Conservation (phyloP, 305 asterid species). For the Plantago coronopus region DNA sequence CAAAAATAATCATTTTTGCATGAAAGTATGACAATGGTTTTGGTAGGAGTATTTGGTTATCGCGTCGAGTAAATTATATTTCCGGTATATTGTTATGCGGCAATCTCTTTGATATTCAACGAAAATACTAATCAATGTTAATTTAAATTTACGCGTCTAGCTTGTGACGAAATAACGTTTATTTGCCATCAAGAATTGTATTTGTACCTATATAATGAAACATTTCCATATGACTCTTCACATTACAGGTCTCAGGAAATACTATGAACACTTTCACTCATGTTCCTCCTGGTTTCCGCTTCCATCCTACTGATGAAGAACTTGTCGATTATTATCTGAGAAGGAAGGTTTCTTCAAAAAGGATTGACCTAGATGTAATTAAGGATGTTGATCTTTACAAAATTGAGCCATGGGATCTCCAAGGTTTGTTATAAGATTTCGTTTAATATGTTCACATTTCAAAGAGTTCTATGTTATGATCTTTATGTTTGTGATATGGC, state of each 20-base stretch:
- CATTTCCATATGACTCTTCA: conserved; percentile 2
- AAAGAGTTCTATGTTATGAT: neutral
- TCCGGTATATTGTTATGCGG: too few species aligned
- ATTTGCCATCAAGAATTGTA: too few species aligned
- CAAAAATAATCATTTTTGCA: too few species aligned
- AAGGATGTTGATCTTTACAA: conserved; percentile 81
- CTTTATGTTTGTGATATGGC: too few species aligned
- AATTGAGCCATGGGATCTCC: conserved; percentile 96
- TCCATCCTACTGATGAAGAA: conserved; percentile 90
- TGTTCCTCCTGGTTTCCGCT: conserved; percentile 89
- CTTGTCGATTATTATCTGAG: conserved; percentile 80
- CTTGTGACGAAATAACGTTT: too few species aligned
- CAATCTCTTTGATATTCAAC: too few species aligned
- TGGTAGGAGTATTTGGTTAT: too few species aligned
- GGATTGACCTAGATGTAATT: conserved; percentile 66
- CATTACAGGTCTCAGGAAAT: conserved; percentile 28
- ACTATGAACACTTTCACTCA: conserved; percentile 59
- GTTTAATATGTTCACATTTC: neutral
- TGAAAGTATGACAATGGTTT: too few species aligned
- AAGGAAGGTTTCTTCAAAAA: conserved; percentile 49
- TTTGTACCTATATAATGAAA: neutral
- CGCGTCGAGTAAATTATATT: too few species aligned
- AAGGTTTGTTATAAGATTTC: conserved; percentile 33
- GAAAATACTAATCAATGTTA: neutral
- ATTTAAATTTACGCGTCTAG: too few species aligned